These are phyloP conservation scores for Erysiphe neolycopersici DNA, from an alignment of 2,329 filamentous ascomycete genomes.

Conservation along the genomic window DNA sequence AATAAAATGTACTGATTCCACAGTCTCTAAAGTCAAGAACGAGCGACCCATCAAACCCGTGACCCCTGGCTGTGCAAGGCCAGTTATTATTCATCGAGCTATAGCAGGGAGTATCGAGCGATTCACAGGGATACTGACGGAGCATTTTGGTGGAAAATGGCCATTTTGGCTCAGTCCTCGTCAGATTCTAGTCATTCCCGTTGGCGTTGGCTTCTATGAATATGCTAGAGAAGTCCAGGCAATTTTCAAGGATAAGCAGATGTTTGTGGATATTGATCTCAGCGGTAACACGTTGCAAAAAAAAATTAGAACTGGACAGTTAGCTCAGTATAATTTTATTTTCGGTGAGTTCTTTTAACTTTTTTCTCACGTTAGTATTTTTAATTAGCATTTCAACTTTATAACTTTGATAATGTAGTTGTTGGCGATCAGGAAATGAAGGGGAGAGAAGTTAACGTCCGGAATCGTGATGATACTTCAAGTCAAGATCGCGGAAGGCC, in stretches of 20 bases:
- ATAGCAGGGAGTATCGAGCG: constrained; percentile 46
- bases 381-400: neutral
- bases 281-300: constrained; percentile 64
- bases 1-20: constrained; percentile 19
- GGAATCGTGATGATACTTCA: constrained; percentile 34
- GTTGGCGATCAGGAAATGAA: constrained; percentile 35
- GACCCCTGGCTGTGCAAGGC: constrained; percentile 44
- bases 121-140: constrained; percentile 49
- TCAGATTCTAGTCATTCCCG: constrained; percentile 54
- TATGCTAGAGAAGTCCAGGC: constrained; percentile 51
- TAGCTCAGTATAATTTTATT: constrained; percentile 65
- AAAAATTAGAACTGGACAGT: constrained; percentile 63
- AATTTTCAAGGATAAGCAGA: constrained; percentile 36
- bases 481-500: constrained; percentile 34
- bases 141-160: constrained; percentile 74
- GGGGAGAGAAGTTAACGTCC: constrained; percentile 32
- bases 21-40: constrained; percentile 16
- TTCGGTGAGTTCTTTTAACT: constrained; percentile 24
- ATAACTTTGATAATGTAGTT: constrained; percentile 15
- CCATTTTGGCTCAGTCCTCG: constrained; percentile 73
- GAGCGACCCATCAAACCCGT: constrained; percentile 22
- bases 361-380: neutral
- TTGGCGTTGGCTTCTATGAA: constrained; percentile 42
- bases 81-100: constrained; percentile 69
- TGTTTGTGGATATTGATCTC: constrained; percentile 46